Conservation (phyloP, 2,329 filamentous ascomycete species). For the Tetracladium maxilliforme region DNA sequence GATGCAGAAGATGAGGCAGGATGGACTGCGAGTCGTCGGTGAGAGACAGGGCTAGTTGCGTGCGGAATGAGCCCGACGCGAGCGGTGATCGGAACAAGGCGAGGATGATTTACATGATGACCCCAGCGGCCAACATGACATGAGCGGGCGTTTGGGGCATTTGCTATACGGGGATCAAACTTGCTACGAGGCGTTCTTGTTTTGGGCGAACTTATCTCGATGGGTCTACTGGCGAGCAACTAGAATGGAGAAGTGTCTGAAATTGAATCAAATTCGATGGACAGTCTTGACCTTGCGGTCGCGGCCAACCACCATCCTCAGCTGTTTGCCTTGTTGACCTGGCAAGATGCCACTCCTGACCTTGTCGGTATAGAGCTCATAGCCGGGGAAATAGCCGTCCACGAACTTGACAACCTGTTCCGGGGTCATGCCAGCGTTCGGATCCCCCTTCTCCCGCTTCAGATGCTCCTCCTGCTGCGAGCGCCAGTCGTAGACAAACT, state of each 20-base stretch:
- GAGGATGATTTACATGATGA: too few relatives aligned
- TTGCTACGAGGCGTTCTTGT: too few relatives aligned
- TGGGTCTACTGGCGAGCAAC: too few relatives aligned
- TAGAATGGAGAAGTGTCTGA: too few relatives aligned
- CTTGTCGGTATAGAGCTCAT: conserved; percentile 35
- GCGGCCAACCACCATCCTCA: conserved; percentile 31
- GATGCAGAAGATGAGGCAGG: conserved; percentile 11
- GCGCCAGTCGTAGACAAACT: conserved; percentile 54
- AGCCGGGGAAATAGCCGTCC: conserved; percentile 39
- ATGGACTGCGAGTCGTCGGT: conserved; percentile 8
- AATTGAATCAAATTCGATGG: background rate
- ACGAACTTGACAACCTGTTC: conserved; percentile 51
- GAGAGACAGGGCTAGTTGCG: conserved; percentile 2
- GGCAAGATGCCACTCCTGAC: conserved; percentile 31
- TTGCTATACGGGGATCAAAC: too few relatives aligned
- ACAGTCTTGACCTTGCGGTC: conserved; percentile 25
- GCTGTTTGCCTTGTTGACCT: conserved; percentile 23
- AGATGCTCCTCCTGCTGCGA: conserved; percentile 48
- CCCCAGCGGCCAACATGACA: too few relatives aligned
- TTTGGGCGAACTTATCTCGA: too few relatives aligned
- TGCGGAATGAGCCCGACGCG: too few relatives aligned
- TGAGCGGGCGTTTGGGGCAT: too few relatives aligned
- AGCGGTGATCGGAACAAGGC: too few relatives aligned
- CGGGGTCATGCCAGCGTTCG: conserved; percentile 47
- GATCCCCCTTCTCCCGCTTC: conserved; percentile 37